Evolutionary conservation across 495 filamentous ascomycete genomes (phyloP), one percentile per base, ranked within the genome.

Genomic region (Penicillium parvum): DNA sequence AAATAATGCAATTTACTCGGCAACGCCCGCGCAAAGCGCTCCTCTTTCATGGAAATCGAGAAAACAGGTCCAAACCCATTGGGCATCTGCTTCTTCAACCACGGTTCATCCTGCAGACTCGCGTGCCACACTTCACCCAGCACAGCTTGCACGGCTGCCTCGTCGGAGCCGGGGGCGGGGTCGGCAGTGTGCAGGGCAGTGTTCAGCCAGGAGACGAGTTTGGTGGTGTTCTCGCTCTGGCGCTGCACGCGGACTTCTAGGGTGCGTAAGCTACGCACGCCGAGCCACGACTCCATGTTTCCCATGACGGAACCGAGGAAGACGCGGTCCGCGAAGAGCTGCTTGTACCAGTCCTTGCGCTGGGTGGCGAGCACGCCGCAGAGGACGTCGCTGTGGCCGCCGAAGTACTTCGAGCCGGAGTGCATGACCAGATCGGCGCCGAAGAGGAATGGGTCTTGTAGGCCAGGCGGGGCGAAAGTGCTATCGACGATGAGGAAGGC

Each of bases 341-440:
- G 64, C 3, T 55, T 41, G 21, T 76, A 59, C 85, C 81, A 86
- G 3, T 73, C 73, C 40, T 76, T 62, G 30, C 59, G 55, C 36
- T 72, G 65, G 5, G 84, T 78, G 1, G 78, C 84, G 14, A 96
- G 69, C 14, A 95, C 83, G 9, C 92, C 92, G 52, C 85, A 87
- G 0, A 98, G 78, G 65, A 96, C 68, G 65, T 98, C 92, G 48
- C 79, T 85, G 65, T 98, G 92, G 1, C 92, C 92, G 14, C 92
- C 92, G 44, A 98, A 76, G 61, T 96, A 98, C 73, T 98, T 98
- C 7, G 90, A 92, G 9, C 88, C 92, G 16, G 75, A 81, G 63
- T 98, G 92, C 84, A 96, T 84, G 15, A 96, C 79, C 0, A 87
- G 61, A 63, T 96, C 90, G 3, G 83, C 86, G 43, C 89, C 90